Evolutionary conservation across 768 basidiomycete species (phyloP).

Genomic region (Mycena kentingensis): DNA sequence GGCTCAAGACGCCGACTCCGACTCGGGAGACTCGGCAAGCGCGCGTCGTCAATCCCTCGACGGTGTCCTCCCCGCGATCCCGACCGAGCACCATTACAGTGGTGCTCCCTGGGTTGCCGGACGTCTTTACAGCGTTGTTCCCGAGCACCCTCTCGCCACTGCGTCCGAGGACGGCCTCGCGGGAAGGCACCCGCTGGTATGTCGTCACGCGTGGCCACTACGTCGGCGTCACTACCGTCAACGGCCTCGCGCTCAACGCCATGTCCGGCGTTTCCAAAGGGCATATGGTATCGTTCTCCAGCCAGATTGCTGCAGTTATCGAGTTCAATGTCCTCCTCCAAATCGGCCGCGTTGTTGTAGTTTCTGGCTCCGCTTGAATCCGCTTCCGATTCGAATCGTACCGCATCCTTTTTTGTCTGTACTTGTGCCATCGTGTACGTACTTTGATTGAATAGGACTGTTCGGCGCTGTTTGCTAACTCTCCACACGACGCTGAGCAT

Average conservation of each 20-base stretch:
- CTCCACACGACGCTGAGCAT: too few species aligned
- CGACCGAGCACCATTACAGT: background rate
- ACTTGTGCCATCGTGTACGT: too few species aligned
- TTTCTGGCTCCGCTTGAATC: too few species aligned
- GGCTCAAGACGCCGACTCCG: too few species aligned
- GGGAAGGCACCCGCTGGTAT: background rate
- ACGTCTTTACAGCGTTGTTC: background rate
- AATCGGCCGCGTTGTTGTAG: background rate
- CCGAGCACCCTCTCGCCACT: background rate
- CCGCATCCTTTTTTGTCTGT: too few species aligned
- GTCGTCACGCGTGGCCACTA: constrained; percentile 2
- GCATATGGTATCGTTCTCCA: background rate
- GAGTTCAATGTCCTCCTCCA: background rate
- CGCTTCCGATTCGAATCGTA: too few species aligned
- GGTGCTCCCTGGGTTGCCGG: background rate
- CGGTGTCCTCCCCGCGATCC: background rate
- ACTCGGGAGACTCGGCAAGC: too few species aligned
- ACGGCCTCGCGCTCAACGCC: background rate
- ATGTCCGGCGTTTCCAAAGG: background rate
- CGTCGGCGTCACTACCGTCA: constrained; percentile 4
- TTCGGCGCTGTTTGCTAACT: too few species aligned
- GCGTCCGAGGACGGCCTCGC: background rate
- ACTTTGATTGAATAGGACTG: too few species aligned
- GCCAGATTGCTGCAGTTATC: background rate
- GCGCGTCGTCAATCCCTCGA: too few species aligned